These are phyloP conservation scores for Saccharomycopsis sp. DNA, from an alignment of 805 yeast species.

Conservation along the genomic window DNA sequence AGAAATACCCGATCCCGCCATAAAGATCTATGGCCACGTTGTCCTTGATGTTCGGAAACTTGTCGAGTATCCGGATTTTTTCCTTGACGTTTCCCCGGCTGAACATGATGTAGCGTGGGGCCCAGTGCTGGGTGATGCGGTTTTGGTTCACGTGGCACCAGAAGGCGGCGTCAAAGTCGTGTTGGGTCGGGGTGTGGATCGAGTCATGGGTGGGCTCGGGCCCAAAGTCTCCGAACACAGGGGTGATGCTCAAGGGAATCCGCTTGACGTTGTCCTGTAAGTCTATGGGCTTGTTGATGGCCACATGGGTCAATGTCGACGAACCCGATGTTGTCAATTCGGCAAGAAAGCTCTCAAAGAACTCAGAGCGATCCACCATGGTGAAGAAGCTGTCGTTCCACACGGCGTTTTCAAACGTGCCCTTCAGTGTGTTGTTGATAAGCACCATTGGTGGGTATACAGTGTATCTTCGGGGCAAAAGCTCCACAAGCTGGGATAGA, in stretches of 20 bases:
- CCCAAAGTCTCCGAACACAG: constrained; percentile 63
- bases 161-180: constrained; percentile 44
- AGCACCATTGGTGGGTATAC: constrained; percentile 61
- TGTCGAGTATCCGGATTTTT: constrained; percentile 52
- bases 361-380: constrained; percentile 6
- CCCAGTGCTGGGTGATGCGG: constrained; percentile 73
- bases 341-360: too few relatives aligned
- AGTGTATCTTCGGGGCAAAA: constrained; percentile 48
- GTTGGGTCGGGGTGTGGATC: constrained; percentile 31
- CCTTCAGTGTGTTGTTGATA: constrained; percentile 40
- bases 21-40: constrained; percentile 58
- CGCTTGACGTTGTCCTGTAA: constrained; percentile 31
- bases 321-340: too few relatives aligned
- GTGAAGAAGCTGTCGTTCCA: constrained; percentile 20
- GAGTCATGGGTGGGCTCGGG: constrained; percentile 27
- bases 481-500: not conserved
- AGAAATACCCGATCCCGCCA: constrained; percentile 81
- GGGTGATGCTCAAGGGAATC: constrained; percentile 51
- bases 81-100: constrained; percentile 81
- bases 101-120: constrained; percentile 80
- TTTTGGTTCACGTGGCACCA: constrained; percentile 71
- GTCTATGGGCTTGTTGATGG: constrained; percentile 59
- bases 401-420: constrained; percentile 14
- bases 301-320: constrained; percentile 32
- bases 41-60: constrained; percentile 30